Base-by-base conservation (phyloP, 768 basidiomycete genomes). In the Hericium erinaceus region DNA sequence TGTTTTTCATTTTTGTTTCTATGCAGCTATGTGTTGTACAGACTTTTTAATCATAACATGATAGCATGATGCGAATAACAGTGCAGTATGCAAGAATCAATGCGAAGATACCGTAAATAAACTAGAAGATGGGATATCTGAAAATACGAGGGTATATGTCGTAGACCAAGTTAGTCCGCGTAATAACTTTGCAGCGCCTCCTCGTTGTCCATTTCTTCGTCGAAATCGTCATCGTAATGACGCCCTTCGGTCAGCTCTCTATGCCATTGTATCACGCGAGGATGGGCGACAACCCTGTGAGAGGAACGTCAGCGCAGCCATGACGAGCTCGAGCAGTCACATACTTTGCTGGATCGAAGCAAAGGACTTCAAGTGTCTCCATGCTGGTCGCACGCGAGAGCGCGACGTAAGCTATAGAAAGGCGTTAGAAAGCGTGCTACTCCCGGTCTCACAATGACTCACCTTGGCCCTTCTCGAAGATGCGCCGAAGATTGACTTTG, bases 401-500 rank as follows among this genome's bases (percentile, higher is more conserved):
- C 2, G 84, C 84, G 22, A 88, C 85, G 64, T 86, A 87, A 3
- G 83, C 85, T 86, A 55, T 6, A 56, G 18, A 51, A 22, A 38
- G 26, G 5, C 7, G 20, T 46, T 8, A 46, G 44, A 11, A 8
- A n/a, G 4, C 16, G 44, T 10, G n/a, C 15, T 11, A 18, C 10
- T 20, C 12, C 20, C 12, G 20, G 6, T 8, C 33, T 33, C 33
- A 10, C 33, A 33, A 33, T 18, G 22, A 53, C 67, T 53, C 52
- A 84, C 87, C 86, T 82, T 90, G 84, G 4, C 87, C 87, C 58
- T 80, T 85, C 68, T 89, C 93, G 71, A 95, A 95, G 1, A 82
- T 86, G 44, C 79, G 77, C 58, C 73, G 68, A 26, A 95, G 77
- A 65, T 94, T 84, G 3, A 94, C 87, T 58, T 84, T 87, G 57